Conservation (phyloP, 805 yeast species). For the Starmerella khaoyaiensis region DNA sequence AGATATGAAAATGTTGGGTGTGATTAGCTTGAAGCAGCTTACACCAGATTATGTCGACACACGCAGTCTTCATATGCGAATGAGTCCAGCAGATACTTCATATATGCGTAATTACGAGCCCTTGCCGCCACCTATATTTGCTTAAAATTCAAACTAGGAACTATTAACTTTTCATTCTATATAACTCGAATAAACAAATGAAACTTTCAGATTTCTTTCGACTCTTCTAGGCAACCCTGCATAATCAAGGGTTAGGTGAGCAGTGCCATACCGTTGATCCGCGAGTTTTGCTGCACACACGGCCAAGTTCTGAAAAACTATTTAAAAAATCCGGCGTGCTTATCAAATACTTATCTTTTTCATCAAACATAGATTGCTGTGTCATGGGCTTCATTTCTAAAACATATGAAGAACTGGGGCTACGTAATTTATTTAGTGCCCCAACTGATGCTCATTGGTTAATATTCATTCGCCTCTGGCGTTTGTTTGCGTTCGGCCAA, state of each 20-base stretch:
- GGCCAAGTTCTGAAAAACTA: too few species aligned
- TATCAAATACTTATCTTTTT: too few species aligned
- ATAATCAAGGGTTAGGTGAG: too few species aligned
- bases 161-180: background rate
- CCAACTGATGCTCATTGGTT: slow-evolving; percentile 27
- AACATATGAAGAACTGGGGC: slow-evolving; percentile 17
- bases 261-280: too few species aligned
- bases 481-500: slow-evolving; percentile 62
- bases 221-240: too few species aligned
- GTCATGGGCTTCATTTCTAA: slow-evolving; percentile 3
- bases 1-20: slow-evolving; percentile 73
- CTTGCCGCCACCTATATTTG: slow-evolving; percentile 9
- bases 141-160: background rate
- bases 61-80: slow-evolving; percentile 30
- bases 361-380: too few species aligned
- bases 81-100: slow-evolving; percentile 12
- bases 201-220: too few species aligned
- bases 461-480: slow-evolving; percentile 26
- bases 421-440: slow-evolving; percentile 21
- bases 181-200: too few species aligned
- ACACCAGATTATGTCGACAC: slow-evolving; percentile 50
- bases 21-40: slow-evolving; percentile 46
- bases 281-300: too few species aligned
- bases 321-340: too few species aligned
- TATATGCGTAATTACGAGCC: slow-evolving; percentile 13